These are phyloP conservation scores for Cymbopogon citratus DNA, from an alignment of 176 grass and related monocot species.

Conservation along the genomic window DNA sequence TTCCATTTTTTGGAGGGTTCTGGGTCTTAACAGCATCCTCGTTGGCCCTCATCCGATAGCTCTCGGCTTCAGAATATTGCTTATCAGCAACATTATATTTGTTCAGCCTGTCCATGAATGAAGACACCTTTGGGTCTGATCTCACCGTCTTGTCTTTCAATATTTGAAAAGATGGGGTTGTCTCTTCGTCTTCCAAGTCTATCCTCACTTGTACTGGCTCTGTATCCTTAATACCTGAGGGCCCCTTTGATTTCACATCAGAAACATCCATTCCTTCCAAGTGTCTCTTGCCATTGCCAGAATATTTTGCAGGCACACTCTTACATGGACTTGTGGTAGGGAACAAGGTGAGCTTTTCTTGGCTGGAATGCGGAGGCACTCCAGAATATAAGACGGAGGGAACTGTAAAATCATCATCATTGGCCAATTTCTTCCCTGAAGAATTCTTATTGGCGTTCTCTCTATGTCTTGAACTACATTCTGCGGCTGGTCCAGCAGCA, in stretches of 20 bases:
- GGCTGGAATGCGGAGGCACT: slow-evolving; percentile 15
- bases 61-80: background rate
- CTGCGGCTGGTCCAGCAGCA: background rate
- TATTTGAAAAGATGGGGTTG: background rate
- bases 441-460: slow-evolving; percentile 18
- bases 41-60: background rate
- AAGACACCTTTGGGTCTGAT: slow-evolving; percentile 15
- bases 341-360: slow-evolving; percentile 19
- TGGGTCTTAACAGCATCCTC: background rate
- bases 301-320: slow-evolving; percentile 8
- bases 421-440: slow-evolving; percentile 30
- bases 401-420: slow-evolving; percentile 70
- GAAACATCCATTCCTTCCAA: slow-evolving; percentile 25
- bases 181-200: slow-evolving; percentile 21
- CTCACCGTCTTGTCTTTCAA: slow-evolving; percentile 23
- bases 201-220: background rate
- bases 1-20: slow-evolving; percentile 8
- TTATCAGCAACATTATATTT: slow-evolving; percentile 26
- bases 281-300: slow-evolving; percentile 15
- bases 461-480: slow-evolving; percentile 26
- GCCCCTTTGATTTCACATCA: slow-evolving; percentile 22
- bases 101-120: background rate
- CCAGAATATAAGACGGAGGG: slow-evolving; percentile 43
- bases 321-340: slow-evolving; percentile 19
- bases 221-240: slow-evolving; percentile 22